phyloP scores from a whole-genome alignment of 2,329 filamentous ascomycete genomes.

The Beauveria australis region DNA sequence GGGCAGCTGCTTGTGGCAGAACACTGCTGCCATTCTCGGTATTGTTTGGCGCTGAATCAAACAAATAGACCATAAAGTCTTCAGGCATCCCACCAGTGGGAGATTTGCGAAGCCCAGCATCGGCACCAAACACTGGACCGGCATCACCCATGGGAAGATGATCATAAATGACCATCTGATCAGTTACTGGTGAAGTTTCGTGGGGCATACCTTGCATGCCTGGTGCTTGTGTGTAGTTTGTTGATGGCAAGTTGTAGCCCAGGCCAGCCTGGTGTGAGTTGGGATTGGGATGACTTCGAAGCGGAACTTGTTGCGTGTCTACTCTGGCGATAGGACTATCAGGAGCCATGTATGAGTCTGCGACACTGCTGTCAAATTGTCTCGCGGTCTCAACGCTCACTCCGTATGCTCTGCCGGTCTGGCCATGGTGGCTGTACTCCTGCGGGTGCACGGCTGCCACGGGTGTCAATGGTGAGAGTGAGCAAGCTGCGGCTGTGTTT shows the following conservation, averaged over 20 bases:
- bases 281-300: neutral
- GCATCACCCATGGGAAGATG: constrained; percentile 57
- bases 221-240: neutral
- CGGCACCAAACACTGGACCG: constrained; percentile 80
- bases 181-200: constrained; percentile 16
- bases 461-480: neutral
- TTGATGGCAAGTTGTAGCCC: neutral
- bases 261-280: neutral
- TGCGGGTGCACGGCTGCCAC: neutral
- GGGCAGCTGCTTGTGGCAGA: constrained; percentile 32
- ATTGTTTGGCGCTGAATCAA: constrained; percentile 51
- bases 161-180: constrained; percentile 53
- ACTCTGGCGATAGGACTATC: neutral
- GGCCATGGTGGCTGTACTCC: neutral
- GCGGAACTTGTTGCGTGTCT: neutral
- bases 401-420: neutral
- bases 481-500: neutral
- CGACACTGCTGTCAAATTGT: neutral
- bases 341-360: neutral
- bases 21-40: constrained; percentile 16
- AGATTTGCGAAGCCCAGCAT: constrained; percentile 71
- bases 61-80: constrained; percentile 79
- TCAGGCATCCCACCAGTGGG: constrained; percentile 78
- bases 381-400: neutral
- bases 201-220: neutral